Evolutionary conservation across 2,329 filamentous ascomycete species (phyloP), one percentile per base, ranked within the genome.

Genomic region (Trichoderma koningii): DNA sequence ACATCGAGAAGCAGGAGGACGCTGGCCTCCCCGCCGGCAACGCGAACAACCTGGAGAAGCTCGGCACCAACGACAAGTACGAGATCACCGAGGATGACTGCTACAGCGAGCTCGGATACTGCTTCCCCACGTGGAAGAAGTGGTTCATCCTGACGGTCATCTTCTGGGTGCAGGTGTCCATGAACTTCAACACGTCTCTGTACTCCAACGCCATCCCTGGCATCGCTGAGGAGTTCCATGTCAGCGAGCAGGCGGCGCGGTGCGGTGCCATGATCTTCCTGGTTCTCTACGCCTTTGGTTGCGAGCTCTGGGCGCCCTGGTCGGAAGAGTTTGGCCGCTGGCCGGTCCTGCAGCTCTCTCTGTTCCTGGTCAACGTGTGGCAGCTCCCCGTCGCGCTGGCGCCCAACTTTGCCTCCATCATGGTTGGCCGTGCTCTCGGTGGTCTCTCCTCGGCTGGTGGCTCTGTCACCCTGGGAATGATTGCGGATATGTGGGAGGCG

Each of bases 281-380:
- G 45, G 83, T 95, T 57, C 76, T 88, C 2, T 95, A 96, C 74
- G 91, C 91, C 44, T 93, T 95, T 73, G 92, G 92, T 42, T 95
- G 92, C 74, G 92, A 95, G 76, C 82, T 94, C 0, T 95, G 92
- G 92, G 92, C 92, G 0, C 92, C 92, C 0, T 95, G 91, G 90
- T 90, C 87, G 52, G 92, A 96, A 74, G 92, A 95, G 72, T 81
- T 94, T 56, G 92, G 92, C 21, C 86, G 92, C 56, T 90, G 87
- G 80, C 88, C 88, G 1, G 84, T 95, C 63, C 81, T 94, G 23
- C 91, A 94, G 80, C 77, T 83, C 26, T 90, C 87, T 44, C 78
- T 95, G 62, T 83, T 90, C 68, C 79, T 95, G 12, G 90, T 93
- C 75, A 95, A 95, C 71, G 76, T 94, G 63, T 95, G 85, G 81